Base-by-base conservation (phyloP, 1,284 basidiomycete species). In the Heterobasidion parviporum region DNA sequence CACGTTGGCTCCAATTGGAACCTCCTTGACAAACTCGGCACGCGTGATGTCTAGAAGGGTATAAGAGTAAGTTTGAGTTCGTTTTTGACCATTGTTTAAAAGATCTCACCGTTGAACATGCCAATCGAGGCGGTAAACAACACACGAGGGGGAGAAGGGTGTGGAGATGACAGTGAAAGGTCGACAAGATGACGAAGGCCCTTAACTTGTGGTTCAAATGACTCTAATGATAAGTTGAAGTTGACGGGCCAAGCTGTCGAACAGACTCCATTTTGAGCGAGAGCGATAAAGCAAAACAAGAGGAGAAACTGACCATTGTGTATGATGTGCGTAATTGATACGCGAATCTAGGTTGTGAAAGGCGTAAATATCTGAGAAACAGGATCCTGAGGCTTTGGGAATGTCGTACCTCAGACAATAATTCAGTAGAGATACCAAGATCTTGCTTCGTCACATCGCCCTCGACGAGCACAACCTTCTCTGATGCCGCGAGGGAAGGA, bases 391-490 rank as follows among this genome's bases (percentile, higher is more conserved):
- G 5, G 26, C 5, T 26, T 1, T 41, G n/a, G 10, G 8, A 41
- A 12, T 12, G 38, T 26, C n/a, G 4, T 41, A 33, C 41, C 57
- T 68, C 65, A 34, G 59, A 54, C 47, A 64, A 67, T 1, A 65
- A 9, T 2, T 54, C 56, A 5, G 52, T 44, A 3, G 56, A 44
- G 2, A 74, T 52, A 0, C 65, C 67, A 38, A 72, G 60, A 8
- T 53, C 36, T 2, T 56, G 49, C 20, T 53, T 52, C 5, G 54
- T 59, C 2, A 67, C 34, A 54, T 70, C 63, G 16, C 63, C 62
- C 58, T 72, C 67, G 26, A 69, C 33, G n/a, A 64, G 55, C 9
- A 63, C 57, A 8, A 71, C 54, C 58, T 70, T 72, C 16, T 44
- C n/a, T 8, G 59, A 60, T 1, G 59, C 47, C 16, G 69, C 32